Evolutionary conservation across 768 basidiomycete species (phyloP), one percentile per base, ranked within the genome.

Genomic region (Boletus tomentosulus): DNA sequence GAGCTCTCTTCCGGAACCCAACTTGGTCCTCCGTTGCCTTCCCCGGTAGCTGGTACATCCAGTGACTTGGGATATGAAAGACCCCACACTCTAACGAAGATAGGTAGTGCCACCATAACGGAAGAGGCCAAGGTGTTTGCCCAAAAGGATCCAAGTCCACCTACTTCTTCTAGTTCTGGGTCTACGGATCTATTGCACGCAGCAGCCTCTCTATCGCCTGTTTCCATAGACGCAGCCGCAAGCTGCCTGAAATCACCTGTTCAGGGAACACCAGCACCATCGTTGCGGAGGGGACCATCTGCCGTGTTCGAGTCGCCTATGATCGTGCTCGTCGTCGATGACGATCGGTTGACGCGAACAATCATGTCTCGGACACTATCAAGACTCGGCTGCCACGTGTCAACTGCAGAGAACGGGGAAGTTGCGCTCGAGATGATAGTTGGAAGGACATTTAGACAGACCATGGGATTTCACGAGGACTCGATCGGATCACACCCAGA

Each of bases 391-490:
- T 92, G 90, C 67, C 68, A 69, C 30, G 90, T 93, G n/a, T 74
- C 81, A 13, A 83, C 82, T 16, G 92, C 92, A 11, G 89, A 93
- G 72, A 92, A 95, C 62, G 92, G 92, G 6, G 81, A 86, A 63
- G 67, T 85, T 34, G 90, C 89, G 22, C 71, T 92, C 49, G 81
- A 88, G 55, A 76, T 88, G 77, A 83, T 91, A 31, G 61, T 88
- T 6, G 82, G 83, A 15, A 47, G 51, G 53, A 59, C 55, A 12
- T 51, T 35, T 15, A 19, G 41, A 30, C 48, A 38, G 24, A 27
- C n/a, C 16, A 46, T 48, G 13, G 46, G n/a, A n/a, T 12, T 15
- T 15, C n/a, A 43, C 30, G 47, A 46, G 22, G 43, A 46, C 25
- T 37, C 24, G 38, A 42, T 25, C 11, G 48, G 45, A 37, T 38